These are phyloP conservation scores for Cucurbitaria berberidis DNA, from an alignment of 2,329 filamentous ascomycete genomes.

Conservation along the genomic window DNA sequence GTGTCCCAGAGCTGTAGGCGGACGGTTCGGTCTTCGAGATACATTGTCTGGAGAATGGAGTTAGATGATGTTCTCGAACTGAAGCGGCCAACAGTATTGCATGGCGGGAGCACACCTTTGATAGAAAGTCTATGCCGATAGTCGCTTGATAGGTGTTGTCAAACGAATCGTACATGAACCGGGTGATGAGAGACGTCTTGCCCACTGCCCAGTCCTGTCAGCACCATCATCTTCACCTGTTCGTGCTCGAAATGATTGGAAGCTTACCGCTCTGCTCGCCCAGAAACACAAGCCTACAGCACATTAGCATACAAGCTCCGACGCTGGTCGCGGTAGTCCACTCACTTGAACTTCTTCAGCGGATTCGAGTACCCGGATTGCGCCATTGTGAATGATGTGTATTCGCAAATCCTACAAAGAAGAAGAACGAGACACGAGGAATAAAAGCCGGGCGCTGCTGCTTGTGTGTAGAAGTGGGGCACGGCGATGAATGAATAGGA, in stretches of 20 bases:
- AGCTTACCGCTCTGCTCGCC: conserved; percentile 96
- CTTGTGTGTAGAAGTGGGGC: conserved; percentile 14
- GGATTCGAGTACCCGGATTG: conserved; percentile 92
- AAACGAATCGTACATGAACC: conserved; percentile 99
- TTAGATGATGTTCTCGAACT: conserved; percentile 8
- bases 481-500: conserved; percentile 31
- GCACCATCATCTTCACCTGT: neutral
- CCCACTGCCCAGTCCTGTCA: conserved; percentile 68
- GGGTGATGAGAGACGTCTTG: conserved; percentile 97
- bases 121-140: conserved; percentile 98
- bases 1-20: conserved; percentile 98
- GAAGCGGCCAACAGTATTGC: neutral
- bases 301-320: conserved; percentile 30
- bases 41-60: conserved; percentile 79
- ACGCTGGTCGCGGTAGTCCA: conserved; percentile 15
- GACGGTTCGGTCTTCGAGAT: conserved; percentile 97
- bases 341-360: conserved; percentile 99
- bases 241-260: neutral
- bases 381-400: conserved; percentile 68
- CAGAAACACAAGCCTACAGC: conserved; percentile 84
- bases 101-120: conserved; percentile 71
- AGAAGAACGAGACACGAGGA: conserved; percentile 6
- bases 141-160: conserved; percentile 99
- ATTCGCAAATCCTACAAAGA: conserved; percentile 2
- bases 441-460: conserved; percentile 1